Base-by-base conservation (phyloP, 352 stramenopile genomes). In the Peronosclerospora sorghi region DNA sequence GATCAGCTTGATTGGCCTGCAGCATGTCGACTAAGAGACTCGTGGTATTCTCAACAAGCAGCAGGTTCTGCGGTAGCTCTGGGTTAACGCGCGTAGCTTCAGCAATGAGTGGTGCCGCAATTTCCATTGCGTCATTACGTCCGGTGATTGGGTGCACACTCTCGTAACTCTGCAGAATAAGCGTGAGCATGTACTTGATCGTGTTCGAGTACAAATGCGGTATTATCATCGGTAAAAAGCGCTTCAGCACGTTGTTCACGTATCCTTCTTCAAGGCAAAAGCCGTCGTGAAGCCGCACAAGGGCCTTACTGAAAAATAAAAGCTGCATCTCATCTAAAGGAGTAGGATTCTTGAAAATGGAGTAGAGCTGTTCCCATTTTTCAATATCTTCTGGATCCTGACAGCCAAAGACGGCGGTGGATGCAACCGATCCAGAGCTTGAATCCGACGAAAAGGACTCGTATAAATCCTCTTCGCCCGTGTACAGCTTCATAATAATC, bases 401-500 rank as follows among this genome's bases (percentile, higher is more conserved):
- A 43, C 80, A 92, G 17, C 80, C 80, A 51, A 92, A 92, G 5
- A 88, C 76, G 0, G 78, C 68, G 2, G 64, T 80, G 1, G 67
- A 64, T 12, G 68, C 63, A 2, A 67, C 65, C 0, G 80, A 92
- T 0, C 77, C 80, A 1, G 71, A 83, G 24, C 73, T 86, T 12
- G 76, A 88, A 47, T 86, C 76, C 0, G 74, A 88, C 28, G 76
- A 89, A 43, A 92, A 92, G 12, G 80, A 92, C 45, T 92, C 76
- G 58, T 92, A 92, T 46, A 92, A 42, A 38, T 92, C 80, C 28
- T 92, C 80, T 40, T 92, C 80, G 23, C 80, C 80, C 17, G 80
- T 90, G 61, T 92, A 92, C 4, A 92, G 63, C 49, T 87, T 88
- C 80, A 92, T 92, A 44, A 92, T 89, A 54, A 92, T 89, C 63